Evolutionary conservation across 164 flowering plant species (phyloP).

Genomic region (Magnolia officinalis): DNA sequence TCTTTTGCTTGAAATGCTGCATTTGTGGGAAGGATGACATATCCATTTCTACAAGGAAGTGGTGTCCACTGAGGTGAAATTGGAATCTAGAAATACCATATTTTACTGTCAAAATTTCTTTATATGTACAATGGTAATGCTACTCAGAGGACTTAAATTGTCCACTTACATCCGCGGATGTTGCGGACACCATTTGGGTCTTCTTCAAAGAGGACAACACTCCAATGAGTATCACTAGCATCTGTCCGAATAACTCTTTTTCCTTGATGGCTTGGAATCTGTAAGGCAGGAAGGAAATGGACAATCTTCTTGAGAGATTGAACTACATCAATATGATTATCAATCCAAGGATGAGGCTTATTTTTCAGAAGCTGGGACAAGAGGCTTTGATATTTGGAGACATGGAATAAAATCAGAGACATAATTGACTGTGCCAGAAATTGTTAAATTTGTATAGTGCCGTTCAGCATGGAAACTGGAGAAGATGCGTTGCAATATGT

Average conservation of each 20-base stretch:
- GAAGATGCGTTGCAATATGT: background rate
- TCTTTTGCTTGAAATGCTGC: background rate
- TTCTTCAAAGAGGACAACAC: background rate
- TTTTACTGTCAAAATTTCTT: too few species aligned
- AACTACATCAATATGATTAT: background rate
- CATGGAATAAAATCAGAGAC: background rate
- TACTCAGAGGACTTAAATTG: background rate
- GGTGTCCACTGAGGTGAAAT: background rate
- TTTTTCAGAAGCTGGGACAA: background rate
- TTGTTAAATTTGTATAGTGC: background rate
- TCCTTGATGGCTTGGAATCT: background rate
- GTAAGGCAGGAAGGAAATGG: background rate
- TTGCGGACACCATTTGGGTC: background rate
- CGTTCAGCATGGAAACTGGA: background rate
- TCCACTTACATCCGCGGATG: background rate
- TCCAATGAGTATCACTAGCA: background rate
- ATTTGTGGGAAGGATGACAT: background rate
- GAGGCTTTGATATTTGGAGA: background rate
- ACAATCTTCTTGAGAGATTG: background rate
- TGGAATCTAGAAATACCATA: too few species aligned
- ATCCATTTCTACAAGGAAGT: background rate
- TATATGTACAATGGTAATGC: too few species aligned
- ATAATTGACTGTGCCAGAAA: background rate
- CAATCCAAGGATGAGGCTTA: background rate
- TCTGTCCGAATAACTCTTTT: background rate